Conservation (phyloP, 177 flowering plant genomes). For the Vitis hybrid region DNA sequence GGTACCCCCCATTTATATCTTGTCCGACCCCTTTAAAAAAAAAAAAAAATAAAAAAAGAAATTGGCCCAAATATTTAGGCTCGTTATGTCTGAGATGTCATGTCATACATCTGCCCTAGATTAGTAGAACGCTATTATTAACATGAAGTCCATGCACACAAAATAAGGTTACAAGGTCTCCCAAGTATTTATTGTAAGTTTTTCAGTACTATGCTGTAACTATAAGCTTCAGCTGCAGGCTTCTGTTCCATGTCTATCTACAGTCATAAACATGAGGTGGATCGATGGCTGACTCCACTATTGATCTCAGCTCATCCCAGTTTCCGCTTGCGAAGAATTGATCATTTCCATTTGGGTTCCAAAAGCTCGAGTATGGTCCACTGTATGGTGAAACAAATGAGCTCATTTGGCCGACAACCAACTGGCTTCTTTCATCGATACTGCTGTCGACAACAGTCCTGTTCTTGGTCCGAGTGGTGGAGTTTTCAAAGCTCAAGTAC, state of each 20-base stretch:
- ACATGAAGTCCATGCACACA: too few relatives aligned
- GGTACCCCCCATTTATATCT: too few relatives aligned
- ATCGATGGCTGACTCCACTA: conserved; percentile 21
- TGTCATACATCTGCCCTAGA: too few relatives aligned
- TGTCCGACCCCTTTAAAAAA: too few relatives aligned
- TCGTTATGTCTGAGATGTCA: too few relatives aligned
- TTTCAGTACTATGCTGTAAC: too few relatives aligned
- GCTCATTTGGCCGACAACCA: background rate
- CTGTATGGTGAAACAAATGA: background rate
- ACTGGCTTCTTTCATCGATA: conserved; percentile 6
- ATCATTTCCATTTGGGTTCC: conserved; percentile 11
- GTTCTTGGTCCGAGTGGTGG: background rate
- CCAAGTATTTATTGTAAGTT: too few relatives aligned
- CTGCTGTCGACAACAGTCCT: too few relatives aligned
- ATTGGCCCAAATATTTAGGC: too few relatives aligned
- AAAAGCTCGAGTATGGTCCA: conserved; percentile 1
- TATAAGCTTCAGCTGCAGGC: background rate
- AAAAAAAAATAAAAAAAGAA: too few relatives aligned
- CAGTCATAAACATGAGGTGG: conserved; percentile 3
- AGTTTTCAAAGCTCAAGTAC: conserved; percentile 10
- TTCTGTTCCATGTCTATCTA: conserved; percentile 1
- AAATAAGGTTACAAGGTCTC: too few relatives aligned
- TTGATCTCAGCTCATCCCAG: conserved; percentile 41
- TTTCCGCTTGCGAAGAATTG: conserved; percentile 16
- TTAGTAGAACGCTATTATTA: too few relatives aligned